Evolutionary conservation across 352 stramenopile genomes (phyloP).

Genomic region (Phytopythium ostracodes): DNA sequence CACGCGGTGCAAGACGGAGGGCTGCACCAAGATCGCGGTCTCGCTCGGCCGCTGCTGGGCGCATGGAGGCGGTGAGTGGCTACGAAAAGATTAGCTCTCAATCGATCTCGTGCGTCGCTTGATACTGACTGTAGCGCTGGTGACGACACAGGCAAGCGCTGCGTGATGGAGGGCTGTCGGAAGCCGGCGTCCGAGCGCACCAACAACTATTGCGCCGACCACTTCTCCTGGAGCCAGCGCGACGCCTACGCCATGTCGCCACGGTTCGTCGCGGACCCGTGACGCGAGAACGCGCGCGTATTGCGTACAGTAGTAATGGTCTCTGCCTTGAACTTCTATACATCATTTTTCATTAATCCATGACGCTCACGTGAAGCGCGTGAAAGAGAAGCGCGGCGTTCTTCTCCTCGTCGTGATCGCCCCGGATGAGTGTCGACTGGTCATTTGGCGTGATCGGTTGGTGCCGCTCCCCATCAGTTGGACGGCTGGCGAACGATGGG

Average conservation of each 20-base stretch:
- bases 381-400: background rate
- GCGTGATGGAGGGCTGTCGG: constrained; percentile 29
- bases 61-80: constrained; percentile 20
- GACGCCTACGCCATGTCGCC: constrained; percentile 1
- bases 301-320: background rate
- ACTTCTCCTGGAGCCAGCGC: constrained; percentile 26
- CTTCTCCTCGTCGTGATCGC: background rate
- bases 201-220: constrained; percentile 42
- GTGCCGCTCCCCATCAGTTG: too few species aligned
- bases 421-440: background rate
- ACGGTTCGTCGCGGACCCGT: background rate
- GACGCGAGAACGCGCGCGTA: background rate
- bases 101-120: background rate
- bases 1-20: background rate
- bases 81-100: background rate
- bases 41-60: constrained; percentile 32
- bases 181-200: constrained; percentile 48
- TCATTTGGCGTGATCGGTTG: background rate
- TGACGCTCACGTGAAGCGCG: background rate
- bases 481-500: too few species aligned
- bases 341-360: background rate
- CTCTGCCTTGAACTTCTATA: background rate
- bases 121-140: background rate
- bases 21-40: constrained; percentile 11
- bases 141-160: constrained; percentile 29